These are phyloP conservation scores for Leishmania amazonensis DNA, from an alignment of 208 protist genomes.

Conservation along the genomic window DNA sequence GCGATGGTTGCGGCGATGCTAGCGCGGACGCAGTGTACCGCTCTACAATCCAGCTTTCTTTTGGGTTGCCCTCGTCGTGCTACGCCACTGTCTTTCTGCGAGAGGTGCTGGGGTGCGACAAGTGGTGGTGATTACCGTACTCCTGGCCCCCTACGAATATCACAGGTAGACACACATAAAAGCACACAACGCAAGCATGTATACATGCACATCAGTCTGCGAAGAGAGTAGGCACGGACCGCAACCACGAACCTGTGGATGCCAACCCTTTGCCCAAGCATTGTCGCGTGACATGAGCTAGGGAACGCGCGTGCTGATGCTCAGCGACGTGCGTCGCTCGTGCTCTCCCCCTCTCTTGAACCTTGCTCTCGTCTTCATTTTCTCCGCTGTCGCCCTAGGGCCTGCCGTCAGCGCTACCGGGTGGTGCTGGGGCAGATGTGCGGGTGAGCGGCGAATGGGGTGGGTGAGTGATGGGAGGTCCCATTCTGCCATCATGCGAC, in stretches of 20 bases:
- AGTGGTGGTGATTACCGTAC: conserved; percentile 53
- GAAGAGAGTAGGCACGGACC: neutral
- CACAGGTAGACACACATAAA: conserved; percentile 1
- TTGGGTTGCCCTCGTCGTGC: conserved; percentile 73
- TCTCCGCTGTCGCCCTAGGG: conserved; percentile 3
- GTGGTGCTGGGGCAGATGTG: neutral
- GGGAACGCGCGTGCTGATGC: neutral
- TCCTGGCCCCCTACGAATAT: neutral
- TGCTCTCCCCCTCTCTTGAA: neutral
- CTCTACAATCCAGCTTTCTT: conserved; percentile 36
- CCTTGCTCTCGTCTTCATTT: neutral
- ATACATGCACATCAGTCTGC: neutral
- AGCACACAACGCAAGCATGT: neutral
- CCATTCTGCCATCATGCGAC: neutral
- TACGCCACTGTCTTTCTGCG: conserved; percentile 86
- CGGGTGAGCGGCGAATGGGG: neutral
- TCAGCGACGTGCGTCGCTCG: neutral
- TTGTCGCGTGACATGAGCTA: neutral
- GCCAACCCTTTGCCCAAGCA: neutral
- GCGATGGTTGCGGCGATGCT: neutral
- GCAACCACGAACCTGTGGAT: neutral
- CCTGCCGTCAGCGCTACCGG: neutral
- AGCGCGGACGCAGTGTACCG: conserved; percentile 1
- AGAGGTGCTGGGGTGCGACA: conserved; percentile 63
- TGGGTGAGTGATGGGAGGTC: too few species aligned